phyloP scores from a whole-genome alignment of 2,329 filamentous ascomycete genomes.

The Scedosporium boydii region DNA sequence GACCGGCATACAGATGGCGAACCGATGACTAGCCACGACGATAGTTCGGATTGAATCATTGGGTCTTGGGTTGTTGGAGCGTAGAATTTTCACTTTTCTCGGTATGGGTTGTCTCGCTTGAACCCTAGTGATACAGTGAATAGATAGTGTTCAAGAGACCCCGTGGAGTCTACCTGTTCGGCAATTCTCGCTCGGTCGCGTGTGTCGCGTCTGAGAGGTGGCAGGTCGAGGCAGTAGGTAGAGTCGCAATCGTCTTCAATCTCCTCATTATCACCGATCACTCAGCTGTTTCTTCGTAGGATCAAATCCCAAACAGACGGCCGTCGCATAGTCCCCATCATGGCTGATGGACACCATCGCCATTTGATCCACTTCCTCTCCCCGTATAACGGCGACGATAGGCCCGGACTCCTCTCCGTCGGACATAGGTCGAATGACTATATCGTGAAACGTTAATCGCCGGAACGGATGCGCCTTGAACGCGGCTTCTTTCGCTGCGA shows the following conservation, averaged over 20 bases:
- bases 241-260: not conserved
- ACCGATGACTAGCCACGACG: not conserved
- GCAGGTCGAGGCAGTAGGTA: too few relatives aligned
- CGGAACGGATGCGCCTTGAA: slow-evolving; percentile 61
- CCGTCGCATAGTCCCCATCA: slow-evolving; percentile 72
- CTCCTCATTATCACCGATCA: not conserved
- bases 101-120: too few relatives aligned
- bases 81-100: too few relatives aligned
- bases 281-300: not conserved
- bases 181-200: too few relatives aligned
- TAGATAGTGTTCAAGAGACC: too few relatives aligned
- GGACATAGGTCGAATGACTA: slow-evolving; percentile 29
- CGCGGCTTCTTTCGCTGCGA: slow-evolving; percentile 66
- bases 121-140: too few relatives aligned
- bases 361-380: slow-evolving; percentile 32
- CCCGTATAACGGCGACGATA: slow-evolving; percentile 1
- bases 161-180: too few relatives aligned
- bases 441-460: slow-evolving; percentile 51
- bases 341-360: slow-evolving; percentile 77
- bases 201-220: too few relatives aligned
- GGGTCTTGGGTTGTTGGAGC: too few relatives aligned
- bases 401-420: not conserved
- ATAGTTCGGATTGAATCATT: too few relatives aligned
- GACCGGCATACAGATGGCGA: not conserved
- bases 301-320: slow-evolving; percentile 47